Base-by-base conservation (phyloP, 169 alveolate genomes). In the Plasmodium reichenowi region DNA sequence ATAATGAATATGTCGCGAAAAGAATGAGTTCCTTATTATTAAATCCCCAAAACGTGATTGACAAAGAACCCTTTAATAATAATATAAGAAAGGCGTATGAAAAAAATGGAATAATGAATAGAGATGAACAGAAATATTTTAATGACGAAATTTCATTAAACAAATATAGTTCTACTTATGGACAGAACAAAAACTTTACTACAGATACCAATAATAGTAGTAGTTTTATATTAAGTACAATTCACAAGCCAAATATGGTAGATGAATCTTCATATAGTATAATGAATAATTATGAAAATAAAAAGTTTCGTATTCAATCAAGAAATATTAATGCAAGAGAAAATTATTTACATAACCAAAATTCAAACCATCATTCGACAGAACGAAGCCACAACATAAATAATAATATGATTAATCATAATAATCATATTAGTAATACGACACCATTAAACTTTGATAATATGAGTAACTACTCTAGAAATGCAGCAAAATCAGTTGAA, bases 1-100 rank as follows among this genome's bases (percentile, higher is more conserved):
- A 64, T 29, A 76, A 76, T 68, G 89, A 76, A 47, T 76, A 76
- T 43, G 75, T 50, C 3, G 89, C 89, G 20, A 54, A 75, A 56
- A 63, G 89, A 54, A 76, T 76, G 89, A 76, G 89, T 20, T 76
- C 89, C 4, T 64, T 76, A 64, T 58, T 76, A n/a, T 43, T 76
- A 43, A 76, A 64, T 13, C 88, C 72, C 0, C 64, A 8, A 56
- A 59, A 47, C 24, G 9, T 66, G 12, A 50, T 52, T 6, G 54
- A 62, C n/a, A 76, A 64, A 22, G 89, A 76, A 12, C 22, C 24
- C 9, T 63, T 24, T 47, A 50, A 45, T 58, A 52, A 15, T 17
- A 60, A 45, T 47, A 38, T 38, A 38, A 76, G 89, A 76, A 68
- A 63, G 5, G 12, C 74, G 1, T 68, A 64, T 64, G 89, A 54